Evolutionary conservation across 2,329 filamentous ascomycete species (phyloP).

Genomic region (Colletotrichum incanum): DNA sequence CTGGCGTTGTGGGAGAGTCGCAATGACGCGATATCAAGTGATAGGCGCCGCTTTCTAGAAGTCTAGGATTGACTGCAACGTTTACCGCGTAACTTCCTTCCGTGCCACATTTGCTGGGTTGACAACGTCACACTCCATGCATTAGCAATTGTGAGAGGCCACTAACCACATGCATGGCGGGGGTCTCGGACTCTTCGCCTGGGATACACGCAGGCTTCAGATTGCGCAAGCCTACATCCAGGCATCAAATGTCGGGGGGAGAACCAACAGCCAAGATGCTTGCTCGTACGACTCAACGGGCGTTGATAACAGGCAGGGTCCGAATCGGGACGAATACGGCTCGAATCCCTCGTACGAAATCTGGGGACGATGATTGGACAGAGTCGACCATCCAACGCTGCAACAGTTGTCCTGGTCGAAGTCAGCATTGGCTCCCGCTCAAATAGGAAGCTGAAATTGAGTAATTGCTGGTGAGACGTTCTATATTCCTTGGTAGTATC

Average conservation of each 20-base stretch:
- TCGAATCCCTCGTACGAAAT: not conserved
- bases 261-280: not conserved
- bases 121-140: not conserved
- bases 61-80: not conserved
- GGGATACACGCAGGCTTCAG: not conserved
- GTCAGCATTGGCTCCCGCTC: not conserved
- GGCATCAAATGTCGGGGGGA: not conserved
- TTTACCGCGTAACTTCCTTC: not conserved
- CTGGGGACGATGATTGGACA: not conserved
- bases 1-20: not conserved
- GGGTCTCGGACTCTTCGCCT: not conserved
- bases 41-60: not conserved
- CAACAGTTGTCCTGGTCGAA: not conserved
- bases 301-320: not conserved
- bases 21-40: not conserved
- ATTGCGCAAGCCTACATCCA: not conserved
- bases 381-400: not conserved
- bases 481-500: not conserved
- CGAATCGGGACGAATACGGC: not conserved
- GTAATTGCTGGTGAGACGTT: not conserved
- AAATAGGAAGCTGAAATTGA: not conserved
- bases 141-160: not conserved
- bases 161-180: too few relatives aligned
- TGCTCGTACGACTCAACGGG: not conserved
- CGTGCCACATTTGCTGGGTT: not conserved